Percentiles rank a stretch among this genome's conserved stretches.
Conservation (phyloP, 2,329 filamentous ascomycete genomes). For the Fusarium subtropicale region DNA sequence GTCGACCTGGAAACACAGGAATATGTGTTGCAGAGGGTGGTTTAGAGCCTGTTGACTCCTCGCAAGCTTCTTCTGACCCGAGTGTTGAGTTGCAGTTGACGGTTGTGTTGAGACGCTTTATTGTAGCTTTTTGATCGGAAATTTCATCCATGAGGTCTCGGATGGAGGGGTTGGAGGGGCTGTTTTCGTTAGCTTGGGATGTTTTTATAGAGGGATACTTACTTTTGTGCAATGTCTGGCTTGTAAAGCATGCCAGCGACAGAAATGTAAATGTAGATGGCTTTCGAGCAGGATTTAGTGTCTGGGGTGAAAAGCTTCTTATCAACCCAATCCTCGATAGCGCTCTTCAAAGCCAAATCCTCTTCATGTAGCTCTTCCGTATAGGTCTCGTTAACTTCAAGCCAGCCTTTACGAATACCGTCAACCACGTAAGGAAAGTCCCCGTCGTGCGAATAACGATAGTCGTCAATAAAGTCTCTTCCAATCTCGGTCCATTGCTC, state of each 20-base stretch:
- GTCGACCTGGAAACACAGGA: background rate
- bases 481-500: conserved; percentile 21
- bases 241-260: conserved; percentile 7
- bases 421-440: conserved; percentile 6
- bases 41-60: background rate
- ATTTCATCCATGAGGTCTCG: rapidly evolving
- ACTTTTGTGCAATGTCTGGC: conserved; percentile 25
- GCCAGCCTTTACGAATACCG: conserved; percentile 2
- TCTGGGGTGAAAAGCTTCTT: background rate
- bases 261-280: conserved; percentile 12
- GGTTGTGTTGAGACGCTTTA: background rate
- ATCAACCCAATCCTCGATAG: background rate
- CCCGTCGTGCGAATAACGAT: background rate
- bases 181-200: background rate
- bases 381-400: background rate
- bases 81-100: conserved; percentile 21
- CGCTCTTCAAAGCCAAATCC: conserved; percentile 7
- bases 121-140: background rate
- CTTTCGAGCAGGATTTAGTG: conserved; percentile 8
- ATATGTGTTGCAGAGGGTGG: rapidly evolving
- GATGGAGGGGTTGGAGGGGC: conserved; percentile 10
- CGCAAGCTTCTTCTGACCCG: conserved; percentile 10
- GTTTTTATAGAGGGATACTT: background rate
- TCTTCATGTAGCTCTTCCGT: background rate
- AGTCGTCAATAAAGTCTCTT: conserved; percentile 1